These are phyloP conservation scores for Globisporangium cystogenes DNA, from an alignment of 352 stramenopile genomes.

Conservation along the genomic window DNA sequence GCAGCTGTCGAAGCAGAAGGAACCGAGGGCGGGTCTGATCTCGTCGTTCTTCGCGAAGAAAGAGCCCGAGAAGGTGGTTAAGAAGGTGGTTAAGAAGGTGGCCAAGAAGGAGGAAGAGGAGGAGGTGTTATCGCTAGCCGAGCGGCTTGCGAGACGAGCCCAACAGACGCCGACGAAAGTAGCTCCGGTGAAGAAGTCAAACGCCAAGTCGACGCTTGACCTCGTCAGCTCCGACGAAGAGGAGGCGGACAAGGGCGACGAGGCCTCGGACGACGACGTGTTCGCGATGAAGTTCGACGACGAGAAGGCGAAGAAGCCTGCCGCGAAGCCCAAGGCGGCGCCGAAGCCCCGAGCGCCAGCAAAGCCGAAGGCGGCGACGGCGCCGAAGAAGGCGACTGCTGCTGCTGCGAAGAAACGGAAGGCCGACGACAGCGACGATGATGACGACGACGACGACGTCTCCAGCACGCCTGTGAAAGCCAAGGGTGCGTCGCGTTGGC, in stretches of 20 bases:
- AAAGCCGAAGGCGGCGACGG: slow-evolving; percentile 11
- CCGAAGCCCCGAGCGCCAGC: slow-evolving; percentile 10
- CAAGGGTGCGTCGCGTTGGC: slow-evolving; percentile 12
- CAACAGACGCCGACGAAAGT: slow-evolving; percentile 31
- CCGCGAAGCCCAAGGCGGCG: slow-evolving; percentile 27
- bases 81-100: slow-evolving; percentile 11
- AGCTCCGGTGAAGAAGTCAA: slow-evolving; percentile 17
- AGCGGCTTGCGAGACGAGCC: slow-evolving; percentile 52
- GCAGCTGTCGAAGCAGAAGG: slow-evolving; percentile 20
- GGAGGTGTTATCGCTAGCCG: slow-evolving; percentile 66
- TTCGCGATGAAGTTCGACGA: slow-evolving; percentile 45
- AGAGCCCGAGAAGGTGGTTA: slow-evolving; percentile 13
- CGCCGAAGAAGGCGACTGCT: slow-evolving; percentile 10
- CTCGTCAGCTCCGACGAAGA: slow-evolving; percentile 46
- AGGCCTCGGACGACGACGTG: slow-evolving; percentile 44
- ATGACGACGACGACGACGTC: slow-evolving; percentile 10
- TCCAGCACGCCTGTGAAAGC: slow-evolving; percentile 16
- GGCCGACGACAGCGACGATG: slow-evolving; percentile 14
- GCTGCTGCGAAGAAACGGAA: slow-evolving; percentile 4
- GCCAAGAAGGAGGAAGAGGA: slow-evolving; percentile 45
- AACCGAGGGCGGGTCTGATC: slow-evolving; percentile 23
- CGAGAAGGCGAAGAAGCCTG: slow-evolving; percentile 25
- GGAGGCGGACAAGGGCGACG: slow-evolving; percentile 8
- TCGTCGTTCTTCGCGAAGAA: slow-evolving; percentile 50
- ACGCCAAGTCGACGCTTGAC: slow-evolving; percentile 14